Evolutionary conservation across 2,329 filamentous ascomycete genomes (phyloP).

Genomic region (Xylariaceae sp.): DNA sequence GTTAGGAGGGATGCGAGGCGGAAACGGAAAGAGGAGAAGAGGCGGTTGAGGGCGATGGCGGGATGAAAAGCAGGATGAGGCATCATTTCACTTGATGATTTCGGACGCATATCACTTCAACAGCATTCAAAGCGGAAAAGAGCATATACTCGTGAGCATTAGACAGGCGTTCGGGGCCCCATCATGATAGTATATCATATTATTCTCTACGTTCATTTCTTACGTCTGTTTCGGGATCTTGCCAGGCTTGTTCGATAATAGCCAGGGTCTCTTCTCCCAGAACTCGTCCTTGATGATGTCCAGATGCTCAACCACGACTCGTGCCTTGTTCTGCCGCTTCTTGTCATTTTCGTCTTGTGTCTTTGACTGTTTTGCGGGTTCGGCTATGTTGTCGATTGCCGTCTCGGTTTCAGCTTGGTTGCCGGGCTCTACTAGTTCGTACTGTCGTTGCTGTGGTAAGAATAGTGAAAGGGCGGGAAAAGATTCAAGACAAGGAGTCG

Average conservation of each 20-base stretch:
- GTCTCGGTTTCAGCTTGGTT: slow-evolving; percentile 44
- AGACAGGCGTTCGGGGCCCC: slow-evolving; percentile 14
- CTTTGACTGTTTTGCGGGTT: slow-evolving; percentile 61
- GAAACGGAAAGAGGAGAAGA: slow-evolving; percentile 33
- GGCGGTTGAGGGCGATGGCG: slow-evolving; percentile 18
- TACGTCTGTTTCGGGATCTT: slow-evolving; percentile 60
- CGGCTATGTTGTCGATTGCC: slow-evolving; percentile 47
- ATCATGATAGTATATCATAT: too few species aligned
- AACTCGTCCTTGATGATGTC: slow-evolving; percentile 97
- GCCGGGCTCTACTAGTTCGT: slow-evolving; percentile 63
- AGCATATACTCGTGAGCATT: slow-evolving; percentile 13
- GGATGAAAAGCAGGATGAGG: slow-evolving; percentile 6
- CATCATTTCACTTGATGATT: too few species aligned
- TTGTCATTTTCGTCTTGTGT: slow-evolving; percentile 79
- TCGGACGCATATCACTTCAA: too few species aligned
- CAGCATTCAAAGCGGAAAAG: slow-evolving; percentile 6
- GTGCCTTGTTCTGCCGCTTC: slow-evolving; percentile 76
- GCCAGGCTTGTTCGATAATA: slow-evolving; percentile 70
- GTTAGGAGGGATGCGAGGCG: slow-evolving; percentile 43
- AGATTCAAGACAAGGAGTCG: background rate
- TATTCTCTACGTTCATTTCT: too few species aligned
- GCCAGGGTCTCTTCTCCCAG: slow-evolving; percentile 84
- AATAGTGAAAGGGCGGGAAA: slow-evolving; percentile 22
- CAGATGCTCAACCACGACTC: slow-evolving; percentile 76
- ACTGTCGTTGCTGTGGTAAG: too few species aligned